These are phyloP conservation scores for Lactifluus rugatus DNA, from an alignment of 768 basidiomycete genomes.

Conservation along the genomic window DNA sequence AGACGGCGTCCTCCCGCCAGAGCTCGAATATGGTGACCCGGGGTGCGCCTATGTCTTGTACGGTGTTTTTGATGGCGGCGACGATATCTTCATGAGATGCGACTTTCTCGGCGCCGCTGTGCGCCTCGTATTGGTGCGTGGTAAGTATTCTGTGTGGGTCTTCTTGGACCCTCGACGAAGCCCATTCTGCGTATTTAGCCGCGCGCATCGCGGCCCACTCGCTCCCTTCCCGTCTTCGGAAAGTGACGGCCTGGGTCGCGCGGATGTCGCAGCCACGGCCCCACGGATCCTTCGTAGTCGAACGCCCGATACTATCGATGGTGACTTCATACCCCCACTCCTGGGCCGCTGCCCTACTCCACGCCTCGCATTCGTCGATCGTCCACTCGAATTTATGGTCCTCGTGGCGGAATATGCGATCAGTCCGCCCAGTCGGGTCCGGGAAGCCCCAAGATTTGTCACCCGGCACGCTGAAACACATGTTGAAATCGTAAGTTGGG, in stretches of 20 bases:
- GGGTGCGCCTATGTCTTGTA: conserved; percentile 46
- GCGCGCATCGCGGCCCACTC: conserved; percentile 25
- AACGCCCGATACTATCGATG: conserved; percentile 46
- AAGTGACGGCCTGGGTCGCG: conserved; percentile 59
- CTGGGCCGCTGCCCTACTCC: conserved; percentile 46
- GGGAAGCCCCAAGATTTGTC: conserved; percentile 37
- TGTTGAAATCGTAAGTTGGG: conserved; percentile 78
- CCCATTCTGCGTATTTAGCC: conserved; percentile 23
- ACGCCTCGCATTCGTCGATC: conserved; percentile 52
- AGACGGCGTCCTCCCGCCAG: conserved; percentile 39
- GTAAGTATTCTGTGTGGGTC: conserved; percentile 39
- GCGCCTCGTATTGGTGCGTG: conserved; percentile 41
- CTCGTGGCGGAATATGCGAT: conserved; percentile 64
- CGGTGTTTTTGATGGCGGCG: conserved; percentile 37
- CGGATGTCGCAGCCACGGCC: conserved; percentile 57
- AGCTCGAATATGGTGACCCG: conserved; percentile 35
- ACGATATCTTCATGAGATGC: conserved; percentile 39
- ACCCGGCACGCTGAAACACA: conserved; percentile 54
- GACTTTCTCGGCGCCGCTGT: conserved; percentile 38
- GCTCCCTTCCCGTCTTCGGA: conserved; percentile 38
- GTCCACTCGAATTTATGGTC: conserved; percentile 95
- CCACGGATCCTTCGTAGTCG: conserved; percentile 57
- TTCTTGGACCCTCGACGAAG: conserved; percentile 12
- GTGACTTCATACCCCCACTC: conserved; percentile 70
- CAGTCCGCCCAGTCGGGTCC: conserved; percentile 70